A percentile compares a stretch with the other conserved stretches of the same genome.
Conservation (phyloP, 2,329 filamentous ascomycete species). For the Neofusicoccum cordaticola region DNA sequence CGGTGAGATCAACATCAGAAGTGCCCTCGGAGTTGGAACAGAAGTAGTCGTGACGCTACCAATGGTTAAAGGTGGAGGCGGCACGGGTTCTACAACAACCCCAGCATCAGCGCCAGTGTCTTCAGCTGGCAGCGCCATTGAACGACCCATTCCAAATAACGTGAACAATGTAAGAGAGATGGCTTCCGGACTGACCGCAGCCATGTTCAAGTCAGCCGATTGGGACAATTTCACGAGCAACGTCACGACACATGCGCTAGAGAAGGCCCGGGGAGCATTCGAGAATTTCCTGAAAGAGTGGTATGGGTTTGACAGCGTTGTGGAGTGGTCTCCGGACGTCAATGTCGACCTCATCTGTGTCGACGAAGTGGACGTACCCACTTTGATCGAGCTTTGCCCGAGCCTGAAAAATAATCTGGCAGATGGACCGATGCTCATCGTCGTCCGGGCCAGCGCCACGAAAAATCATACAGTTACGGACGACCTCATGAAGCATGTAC, state of each 20-base stretch:
- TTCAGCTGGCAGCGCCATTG: conserved; percentile 19
- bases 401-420: not conserved
- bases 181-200: conserved; percentile 10
- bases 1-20: conserved; percentile 58
- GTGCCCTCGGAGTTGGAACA: conserved; percentile 53
- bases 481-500: conserved; percentile 18
- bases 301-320: conserved; percentile 19
- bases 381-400: conserved; percentile 11
- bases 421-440: not conserved
- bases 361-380: conserved; percentile 22
- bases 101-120: conserved; percentile 16
- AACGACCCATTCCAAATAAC: conserved; percentile 23
- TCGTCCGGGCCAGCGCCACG: not conserved
- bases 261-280: not conserved
- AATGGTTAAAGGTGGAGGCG: conserved; percentile 24
- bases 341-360: conserved; percentile 20
- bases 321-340: conserved; percentile 12
- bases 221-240: not conserved
- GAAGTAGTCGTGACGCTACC: conserved; percentile 52
- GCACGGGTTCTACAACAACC: conserved; percentile 2
- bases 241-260: not conserved
- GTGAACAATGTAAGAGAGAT: conserved; percentile 18
- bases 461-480: conserved; percentile 16
- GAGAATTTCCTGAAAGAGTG: conserved; percentile 23
- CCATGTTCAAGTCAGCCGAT: conserved; percentile 16